Conservation (phyloP, 2,329 filamentous ascomycete genomes). For the Aspergillus chevalieri region DNA sequence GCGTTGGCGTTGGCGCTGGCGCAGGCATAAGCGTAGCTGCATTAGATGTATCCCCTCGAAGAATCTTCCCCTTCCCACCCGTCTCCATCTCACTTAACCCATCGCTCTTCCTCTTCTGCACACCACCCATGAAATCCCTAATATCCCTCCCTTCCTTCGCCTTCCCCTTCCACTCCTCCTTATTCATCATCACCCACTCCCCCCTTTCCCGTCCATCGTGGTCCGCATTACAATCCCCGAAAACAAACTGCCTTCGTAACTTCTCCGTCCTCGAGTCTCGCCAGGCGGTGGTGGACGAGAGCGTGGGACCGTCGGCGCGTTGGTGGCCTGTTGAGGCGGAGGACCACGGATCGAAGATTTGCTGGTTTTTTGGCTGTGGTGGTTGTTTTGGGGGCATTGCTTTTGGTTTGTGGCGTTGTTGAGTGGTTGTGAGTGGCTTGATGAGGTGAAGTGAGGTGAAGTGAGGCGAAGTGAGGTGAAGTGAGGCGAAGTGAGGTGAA, state of each 20-base stretch:
- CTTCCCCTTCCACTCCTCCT: slow-evolving; percentile 19
- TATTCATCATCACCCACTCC: slow-evolving; percentile 46
- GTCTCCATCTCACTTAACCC: slow-evolving; percentile 11
- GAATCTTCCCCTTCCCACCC: background rate
- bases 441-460: too few relatives aligned
- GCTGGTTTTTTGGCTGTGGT: slow-evolving; percentile 16
- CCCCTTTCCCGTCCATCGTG: slow-evolving; percentile 28
- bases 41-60: background rate
- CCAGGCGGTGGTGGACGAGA: slow-evolving; percentile 60
- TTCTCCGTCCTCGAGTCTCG: slow-evolving; percentile 63
- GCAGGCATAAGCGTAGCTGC: too few relatives aligned
- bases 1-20: background rate
- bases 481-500: slow-evolving; percentile 4
- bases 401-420: background rate
- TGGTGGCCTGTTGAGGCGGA: slow-evolving; percentile 73
- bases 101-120: slow-evolving; percentile 37
- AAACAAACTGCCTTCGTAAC: slow-evolving; percentile 63
- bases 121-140: slow-evolving; percentile 43
- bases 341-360: slow-evolving; percentile 48
- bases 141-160: slow-evolving; percentile 34
- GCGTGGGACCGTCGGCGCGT: slow-evolving; percentile 59
- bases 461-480: too few relatives aligned
- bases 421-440: background rate
- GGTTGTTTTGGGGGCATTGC: background rate
- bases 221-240: slow-evolving; percentile 55